A percentile compares a stretch with the other conserved stretches of the same genome.
Evolutionary conservation across 331 rosid species (phyloP).

Genomic region (Dryas integrifolia): DNA sequence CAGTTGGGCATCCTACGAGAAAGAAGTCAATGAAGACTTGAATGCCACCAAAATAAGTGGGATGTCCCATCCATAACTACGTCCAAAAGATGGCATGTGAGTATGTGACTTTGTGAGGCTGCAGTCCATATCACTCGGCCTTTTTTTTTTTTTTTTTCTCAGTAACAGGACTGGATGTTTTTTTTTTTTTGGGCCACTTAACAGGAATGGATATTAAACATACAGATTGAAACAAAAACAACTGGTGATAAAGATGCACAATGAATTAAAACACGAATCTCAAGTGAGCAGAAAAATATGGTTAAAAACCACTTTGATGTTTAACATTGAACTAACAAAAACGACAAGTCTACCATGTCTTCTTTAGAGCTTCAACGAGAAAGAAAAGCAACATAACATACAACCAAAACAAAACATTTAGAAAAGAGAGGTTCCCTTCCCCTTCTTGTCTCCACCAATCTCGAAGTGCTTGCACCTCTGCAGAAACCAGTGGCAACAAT

Average conservation of each 20-base stretch:
- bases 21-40: neutral
- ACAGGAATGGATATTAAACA: no score
- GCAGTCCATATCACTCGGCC: no score
- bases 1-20: neutral
- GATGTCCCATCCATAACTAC: neutral
- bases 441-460: slow-evolving; percentile 88
- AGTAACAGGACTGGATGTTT: no score
- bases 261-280: neutral
- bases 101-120: no score
- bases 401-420: slow-evolving; percentile 26
- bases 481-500: slow-evolving; percentile 23
- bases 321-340: neutral
- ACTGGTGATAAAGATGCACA: neutral
- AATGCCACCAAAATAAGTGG: neutral
- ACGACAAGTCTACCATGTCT: neutral
- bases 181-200: neutral
- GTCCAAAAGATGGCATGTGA: neutral
- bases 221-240: neutral
- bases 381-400: neutral
- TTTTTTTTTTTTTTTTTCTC: no score
- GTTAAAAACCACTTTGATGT: neutral
- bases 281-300: neutral
- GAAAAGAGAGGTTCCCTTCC: slow-evolving; percentile 84
- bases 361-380: slow-evolving; percentile 23
- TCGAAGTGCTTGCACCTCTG: slow-evolving; percentile 90